These are phyloP conservation scores for Aspergillus aculeatinus DNA, from an alignment of 2,329 filamentous ascomycete species.

Conservation along the genomic window DNA sequence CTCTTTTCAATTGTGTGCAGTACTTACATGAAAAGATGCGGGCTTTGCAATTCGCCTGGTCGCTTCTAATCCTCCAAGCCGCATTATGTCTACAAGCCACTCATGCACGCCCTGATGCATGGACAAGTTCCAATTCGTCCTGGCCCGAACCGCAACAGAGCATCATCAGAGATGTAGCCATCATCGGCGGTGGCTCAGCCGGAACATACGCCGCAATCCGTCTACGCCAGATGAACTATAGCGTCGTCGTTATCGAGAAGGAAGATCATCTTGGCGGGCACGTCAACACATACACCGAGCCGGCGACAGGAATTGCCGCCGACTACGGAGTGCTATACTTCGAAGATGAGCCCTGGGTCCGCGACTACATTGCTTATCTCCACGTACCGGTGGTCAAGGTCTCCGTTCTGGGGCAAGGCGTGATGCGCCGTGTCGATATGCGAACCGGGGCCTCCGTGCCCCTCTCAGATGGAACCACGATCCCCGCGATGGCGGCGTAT, in stretches of 20 bases:
- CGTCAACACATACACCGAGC: not conserved
- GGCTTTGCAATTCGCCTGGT: not conserved
- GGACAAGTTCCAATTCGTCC: not conserved
- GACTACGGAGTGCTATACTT: not conserved
- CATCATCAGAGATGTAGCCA: not conserved
- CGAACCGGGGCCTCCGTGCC: not conserved
- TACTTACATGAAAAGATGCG: not conserved
- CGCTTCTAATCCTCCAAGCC: not conserved
- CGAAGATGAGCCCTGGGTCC: not conserved
- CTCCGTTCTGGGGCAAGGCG: not conserved
- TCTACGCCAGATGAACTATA: not conserved
- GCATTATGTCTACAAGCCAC: not conserved
- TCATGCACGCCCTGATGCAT: not conserved
- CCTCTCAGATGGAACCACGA: not conserved
- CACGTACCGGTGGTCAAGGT: not conserved
- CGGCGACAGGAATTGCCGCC: not conserved
- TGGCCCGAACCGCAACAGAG: not conserved
- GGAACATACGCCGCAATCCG: not conserved
- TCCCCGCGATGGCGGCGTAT: not conserved
- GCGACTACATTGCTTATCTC: not conserved
- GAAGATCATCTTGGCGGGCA: not conserved
- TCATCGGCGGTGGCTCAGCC: not conserved
- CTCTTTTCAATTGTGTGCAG: not conserved
- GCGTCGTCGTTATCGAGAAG: not conserved
- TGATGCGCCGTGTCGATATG: not conserved